These are phyloP conservation scores for Serendipita sp. DNA, from an alignment of 768 basidiomycete genomes.

Conservation along the genomic window DNA sequence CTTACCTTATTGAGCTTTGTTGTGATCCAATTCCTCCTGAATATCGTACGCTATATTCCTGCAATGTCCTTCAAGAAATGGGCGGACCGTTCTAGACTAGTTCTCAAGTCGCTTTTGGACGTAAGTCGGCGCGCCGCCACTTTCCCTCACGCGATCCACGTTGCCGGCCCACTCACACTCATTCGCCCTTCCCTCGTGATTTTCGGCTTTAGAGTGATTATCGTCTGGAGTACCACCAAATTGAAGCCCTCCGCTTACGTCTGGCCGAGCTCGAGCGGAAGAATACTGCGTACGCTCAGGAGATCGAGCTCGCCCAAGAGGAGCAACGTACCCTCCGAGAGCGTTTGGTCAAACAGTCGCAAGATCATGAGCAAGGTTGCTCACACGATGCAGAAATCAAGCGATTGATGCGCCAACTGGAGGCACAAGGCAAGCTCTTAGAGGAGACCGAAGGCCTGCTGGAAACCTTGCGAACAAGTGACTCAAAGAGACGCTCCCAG, in stretches of 20 bases:
- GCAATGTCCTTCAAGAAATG: background rate
- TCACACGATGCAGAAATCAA: background rate
- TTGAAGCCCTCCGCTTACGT: background rate
- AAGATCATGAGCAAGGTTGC: background rate
- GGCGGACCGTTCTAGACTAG: background rate
- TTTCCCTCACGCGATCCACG: background rate
- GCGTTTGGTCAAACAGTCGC: background rate
- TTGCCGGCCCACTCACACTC: background rate
- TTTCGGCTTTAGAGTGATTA: background rate
- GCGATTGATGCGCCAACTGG: background rate
- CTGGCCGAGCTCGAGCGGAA: background rate
- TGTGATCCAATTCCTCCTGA: background rate
- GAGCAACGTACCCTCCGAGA: background rate
- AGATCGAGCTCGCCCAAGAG: background rate
- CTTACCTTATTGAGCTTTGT: conserved; percentile 2
- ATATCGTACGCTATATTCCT: conserved; percentile 2
- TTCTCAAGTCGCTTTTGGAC: background rate
- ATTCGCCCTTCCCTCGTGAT: background rate
- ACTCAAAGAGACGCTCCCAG: background rate
- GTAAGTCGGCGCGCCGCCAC: background rate
- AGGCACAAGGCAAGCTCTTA: background rate
- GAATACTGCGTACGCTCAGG: background rate
- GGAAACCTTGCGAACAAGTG: background rate
- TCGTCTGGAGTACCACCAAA: background rate
- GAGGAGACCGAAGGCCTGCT: conserved; percentile 2